Evolutionary conservation across 352 stramenopile genomes (phyloP).

Genomic region (Globisporangium spinosum): DNA sequence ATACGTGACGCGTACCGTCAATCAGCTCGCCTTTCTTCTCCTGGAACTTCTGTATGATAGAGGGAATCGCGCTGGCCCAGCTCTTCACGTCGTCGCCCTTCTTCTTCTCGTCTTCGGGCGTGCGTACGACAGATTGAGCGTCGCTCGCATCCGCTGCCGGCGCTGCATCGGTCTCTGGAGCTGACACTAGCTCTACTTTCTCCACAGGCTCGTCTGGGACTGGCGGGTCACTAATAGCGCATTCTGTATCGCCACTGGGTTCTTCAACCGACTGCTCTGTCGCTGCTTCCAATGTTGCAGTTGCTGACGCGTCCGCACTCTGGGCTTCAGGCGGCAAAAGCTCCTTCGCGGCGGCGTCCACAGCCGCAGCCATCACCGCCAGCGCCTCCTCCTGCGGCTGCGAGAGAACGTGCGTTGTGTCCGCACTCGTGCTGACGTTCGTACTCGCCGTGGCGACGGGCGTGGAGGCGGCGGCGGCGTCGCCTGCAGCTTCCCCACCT

Average conservation of each 20-base stretch:
- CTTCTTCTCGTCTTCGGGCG: not conserved
- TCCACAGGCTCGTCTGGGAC: not conserved
- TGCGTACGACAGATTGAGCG: not conserved
- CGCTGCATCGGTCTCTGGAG: not conserved
- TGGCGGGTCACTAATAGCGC: not conserved
- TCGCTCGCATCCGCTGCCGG: not conserved
- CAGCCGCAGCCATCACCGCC: not conserved
- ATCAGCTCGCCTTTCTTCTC: conserved; percentile 11
- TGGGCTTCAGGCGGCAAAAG: not conserved
- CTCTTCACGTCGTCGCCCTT: not conserved
- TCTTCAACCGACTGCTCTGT: not conserved
- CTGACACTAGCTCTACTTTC: not conserved
- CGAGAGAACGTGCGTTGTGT: not conserved
- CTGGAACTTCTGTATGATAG: conserved; percentile 10
- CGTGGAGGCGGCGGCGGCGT: not conserved
- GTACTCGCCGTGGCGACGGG: not conserved
- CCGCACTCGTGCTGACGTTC: not conserved
- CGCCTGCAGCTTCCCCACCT: conserved; percentile 1
- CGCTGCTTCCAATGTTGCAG: not conserved
- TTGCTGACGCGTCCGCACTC: not conserved
- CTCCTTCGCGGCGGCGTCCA: conserved; percentile 1
- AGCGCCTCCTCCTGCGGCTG: not conserved
- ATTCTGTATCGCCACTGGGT: not conserved
- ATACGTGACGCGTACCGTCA: not conserved
- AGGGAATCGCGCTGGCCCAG: conserved; percentile 7